Percentiles rank a stretch among this genome's conserved stretches.
Conservation (phyloP, 495 filamentous ascomycete species). For the Penicillium roqueforti region DNA sequence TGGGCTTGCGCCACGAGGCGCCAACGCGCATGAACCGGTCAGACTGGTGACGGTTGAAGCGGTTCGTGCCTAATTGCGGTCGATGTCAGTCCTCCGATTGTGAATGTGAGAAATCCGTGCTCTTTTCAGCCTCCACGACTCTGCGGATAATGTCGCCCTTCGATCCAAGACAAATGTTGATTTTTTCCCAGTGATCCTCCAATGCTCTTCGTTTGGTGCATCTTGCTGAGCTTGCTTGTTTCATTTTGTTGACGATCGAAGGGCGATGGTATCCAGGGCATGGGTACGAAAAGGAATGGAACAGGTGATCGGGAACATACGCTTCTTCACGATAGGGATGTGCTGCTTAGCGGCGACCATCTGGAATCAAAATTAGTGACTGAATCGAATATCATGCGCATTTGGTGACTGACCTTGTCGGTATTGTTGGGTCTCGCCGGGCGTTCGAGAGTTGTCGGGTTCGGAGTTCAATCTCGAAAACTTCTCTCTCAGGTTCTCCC, state of each 20-base stretch:
- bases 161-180: slow-evolving; percentile 5
- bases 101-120: not conserved
- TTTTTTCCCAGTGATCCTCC: not conserved
- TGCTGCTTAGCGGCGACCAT: slow-evolving; percentile 99
- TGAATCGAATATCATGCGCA: slow-evolving; percentile 2
- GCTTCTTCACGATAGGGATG: slow-evolving; percentile 99
- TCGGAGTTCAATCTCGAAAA: slow-evolving; percentile 46
- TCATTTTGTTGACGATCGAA: slow-evolving; percentile 16
- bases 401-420: slow-evolving; percentile 42
- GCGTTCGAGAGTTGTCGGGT: slow-evolving; percentile 49
- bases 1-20: slow-evolving; percentile 8
- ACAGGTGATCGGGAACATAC: slow-evolving; percentile 55
- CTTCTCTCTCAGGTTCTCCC: slow-evolving; percentile 26
- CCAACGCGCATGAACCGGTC: slow-evolving; percentile 86
- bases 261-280: slow-evolving; percentile 24
- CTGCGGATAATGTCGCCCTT: slow-evolving; percentile 17
- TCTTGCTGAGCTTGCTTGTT: slow-evolving; percentile 1
- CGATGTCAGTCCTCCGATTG: slow-evolving; percentile 32
- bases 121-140: slow-evolving; percentile 4
- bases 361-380: slow-evolving; percentile 41
- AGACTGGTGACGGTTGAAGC: slow-evolving; percentile 93
- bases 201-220: slow-evolving; percentile 9
- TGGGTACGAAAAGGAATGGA: slow-evolving; percentile 8
- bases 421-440: slow-evolving; percentile 42
- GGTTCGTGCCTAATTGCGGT: slow-evolving; percentile 64